Evolutionary conservation across 1,139 yeast genomes (phyloP), one percentile per base, ranked within the genome.

Genomic region (Torulaspora globosa): DNA sequence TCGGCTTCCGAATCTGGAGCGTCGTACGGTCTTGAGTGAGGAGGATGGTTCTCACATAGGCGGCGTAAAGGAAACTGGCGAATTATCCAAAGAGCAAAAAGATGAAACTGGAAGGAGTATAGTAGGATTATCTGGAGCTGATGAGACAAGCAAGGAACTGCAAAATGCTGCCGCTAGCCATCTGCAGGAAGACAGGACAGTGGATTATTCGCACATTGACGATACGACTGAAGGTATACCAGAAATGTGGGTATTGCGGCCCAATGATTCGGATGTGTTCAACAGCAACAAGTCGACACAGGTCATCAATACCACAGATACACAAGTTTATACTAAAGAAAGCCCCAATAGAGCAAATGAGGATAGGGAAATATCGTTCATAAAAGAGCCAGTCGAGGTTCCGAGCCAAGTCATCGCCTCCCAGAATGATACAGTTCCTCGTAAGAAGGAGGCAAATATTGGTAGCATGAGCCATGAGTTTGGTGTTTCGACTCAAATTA

Each of bases 271-370:
- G 28, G 36, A 33, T 24, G 40, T 31, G 11, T 43, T 40, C 30
- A 46, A 44, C 33, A 51, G 56, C 28, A 51, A 45, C 36, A 48
- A 37, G 37, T 51, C 56, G 3, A 53, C 56, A 3, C 56, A 53
- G 31, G 24, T 53, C 12, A 50, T 53, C 18, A 37, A 44, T 7
- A 15, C 39, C 10, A 23, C 36, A 2, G 52, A 41, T n/a, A 46
- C 56, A 3, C 53, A 52, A 28, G 48, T 43, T 10, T 35, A 40
- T 16, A 27, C 36, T 15, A 39, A 39, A 21, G 36, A 36, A 18
- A 24, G 29, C 8, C 35, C n/a, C 8, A 24, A n/a, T 16, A 11
- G 29, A 37, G 19, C 18, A 8, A 21, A 15, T 5, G 27, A 28
- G 4, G 24, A 21, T 14, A 39, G 35, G 16, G 16, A 21, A 9